These are phyloP conservation scores for Hura crepitans DNA, from an alignment of 441 rosid species.

Conservation along the genomic window DNA sequence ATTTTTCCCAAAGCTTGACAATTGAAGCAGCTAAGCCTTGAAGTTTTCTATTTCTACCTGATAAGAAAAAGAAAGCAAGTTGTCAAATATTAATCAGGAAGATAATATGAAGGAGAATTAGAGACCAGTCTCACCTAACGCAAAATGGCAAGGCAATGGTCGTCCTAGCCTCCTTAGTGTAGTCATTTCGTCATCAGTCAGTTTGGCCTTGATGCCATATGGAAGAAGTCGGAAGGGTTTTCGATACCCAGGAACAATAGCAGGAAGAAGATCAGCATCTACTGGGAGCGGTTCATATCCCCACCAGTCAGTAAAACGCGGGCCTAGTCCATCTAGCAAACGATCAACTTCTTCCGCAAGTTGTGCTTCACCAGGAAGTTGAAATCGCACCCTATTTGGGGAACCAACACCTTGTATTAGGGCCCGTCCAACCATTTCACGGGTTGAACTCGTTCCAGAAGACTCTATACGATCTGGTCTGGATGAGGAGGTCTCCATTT, in stretches of 20 bases:
- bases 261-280: conserved; percentile 93
- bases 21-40: conserved; percentile 86
- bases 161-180: conserved; percentile 83
- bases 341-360: conserved; percentile 72
- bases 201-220: conserved; percentile 66
- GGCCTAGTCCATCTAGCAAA: conserved; percentile 87
- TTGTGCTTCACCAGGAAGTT: conserved; percentile 71
- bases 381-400: conserved; percentile 74
- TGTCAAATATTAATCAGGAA: conserved; percentile 17
- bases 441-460: conserved; percentile 25
- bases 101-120: conserved; percentile 13
- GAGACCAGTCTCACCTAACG: conserved; percentile 49
- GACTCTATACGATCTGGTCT: conserved; percentile 22
- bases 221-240: conserved; percentile 97
- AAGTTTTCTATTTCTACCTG: conserved; percentile 88
- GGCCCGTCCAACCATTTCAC: conserved; percentile 32
- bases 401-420: conserved; percentile 69
- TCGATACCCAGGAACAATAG: conserved; percentile 65
- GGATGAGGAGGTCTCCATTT: conserved; percentile 28
- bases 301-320: conserved; percentile 93
- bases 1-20: conserved; percentile 94
- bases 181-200: conserved; percentile 95
- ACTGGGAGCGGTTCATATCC: conserved; percentile 93
- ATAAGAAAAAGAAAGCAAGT: conserved; percentile 21
- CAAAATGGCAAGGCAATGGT: conserved; percentile 93